phyloP scores from a whole-genome alignment of 2,329 filamentous ascomycete species.

The Aspergillus proliferans region DNA sequence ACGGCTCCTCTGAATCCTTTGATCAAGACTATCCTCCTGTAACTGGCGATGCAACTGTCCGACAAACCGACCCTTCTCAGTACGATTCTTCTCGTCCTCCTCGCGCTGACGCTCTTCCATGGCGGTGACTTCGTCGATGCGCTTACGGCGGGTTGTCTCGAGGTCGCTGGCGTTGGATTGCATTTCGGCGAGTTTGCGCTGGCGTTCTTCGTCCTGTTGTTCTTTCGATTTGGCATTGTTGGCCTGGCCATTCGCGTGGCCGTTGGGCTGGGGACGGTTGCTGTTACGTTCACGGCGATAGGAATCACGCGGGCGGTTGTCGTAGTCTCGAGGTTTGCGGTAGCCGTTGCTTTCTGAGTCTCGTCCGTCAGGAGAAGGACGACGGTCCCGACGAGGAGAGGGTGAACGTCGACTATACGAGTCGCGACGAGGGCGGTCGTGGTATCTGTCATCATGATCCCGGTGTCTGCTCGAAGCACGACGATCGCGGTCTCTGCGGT shows the following conservation, averaged over 20 bases:
- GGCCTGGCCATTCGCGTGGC: slow-evolving; percentile 4
- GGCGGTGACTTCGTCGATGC: slow-evolving; percentile 61
- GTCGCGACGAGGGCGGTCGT: slow-evolving; percentile 15
- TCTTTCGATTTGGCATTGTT: slow-evolving; percentile 17
- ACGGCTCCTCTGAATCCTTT: slow-evolving; percentile 28
- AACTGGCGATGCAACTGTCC: slow-evolving; percentile 27
- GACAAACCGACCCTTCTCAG: slow-evolving; percentile 30
- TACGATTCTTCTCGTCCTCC: slow-evolving; percentile 53
- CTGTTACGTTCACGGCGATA: background rate
- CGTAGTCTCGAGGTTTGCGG: slow-evolving; percentile 12
- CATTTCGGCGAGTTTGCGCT: slow-evolving; percentile 62
- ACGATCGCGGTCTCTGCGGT: slow-evolving; percentile 15
- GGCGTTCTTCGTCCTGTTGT: slow-evolving; percentile 24
- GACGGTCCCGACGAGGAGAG: slow-evolving; percentile 11
- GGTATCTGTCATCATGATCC: slow-evolving; percentile 19
- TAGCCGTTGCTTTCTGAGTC: slow-evolving; percentile 5
- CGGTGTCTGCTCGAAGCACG: slow-evolving; percentile 10
- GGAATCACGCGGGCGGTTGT: background rate
- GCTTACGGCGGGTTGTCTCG: slow-evolving; percentile 62
- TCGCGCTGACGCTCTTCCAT: slow-evolving; percentile 59
- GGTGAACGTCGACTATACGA: slow-evolving; percentile 17
- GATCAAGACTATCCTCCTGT: slow-evolving; percentile 30
- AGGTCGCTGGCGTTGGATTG: slow-evolving; percentile 63
- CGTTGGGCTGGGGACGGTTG: background rate
- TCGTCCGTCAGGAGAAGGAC: no score